These are phyloP conservation scores for Arthrobotrys megalospora DNA, from an alignment of 2,329 filamentous ascomycete genomes.

Conservation along the genomic window DNA sequence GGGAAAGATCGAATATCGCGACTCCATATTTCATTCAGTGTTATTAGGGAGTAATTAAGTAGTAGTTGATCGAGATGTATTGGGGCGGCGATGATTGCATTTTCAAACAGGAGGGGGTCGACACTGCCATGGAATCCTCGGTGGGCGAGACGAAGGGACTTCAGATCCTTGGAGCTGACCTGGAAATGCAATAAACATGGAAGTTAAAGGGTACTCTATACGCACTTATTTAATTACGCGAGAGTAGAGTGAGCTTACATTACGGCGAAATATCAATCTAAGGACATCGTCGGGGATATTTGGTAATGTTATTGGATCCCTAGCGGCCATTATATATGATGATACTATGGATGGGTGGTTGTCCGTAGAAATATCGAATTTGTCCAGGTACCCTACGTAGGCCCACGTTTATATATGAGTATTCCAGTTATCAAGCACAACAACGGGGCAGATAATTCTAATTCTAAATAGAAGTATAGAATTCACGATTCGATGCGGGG, in stretches of 20 bases:
- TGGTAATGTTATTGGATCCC: not conserved
- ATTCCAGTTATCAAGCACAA: too few species aligned
- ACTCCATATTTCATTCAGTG: not conserved
- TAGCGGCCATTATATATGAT: not conserved
- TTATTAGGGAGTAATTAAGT: not conserved
- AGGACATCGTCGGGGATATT: slow-evolving; percentile 13
- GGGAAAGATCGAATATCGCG: not conserved
- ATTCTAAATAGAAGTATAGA: too few species aligned
- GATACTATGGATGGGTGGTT: not conserved
- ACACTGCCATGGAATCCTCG: not conserved
- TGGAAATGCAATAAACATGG: not conserved
- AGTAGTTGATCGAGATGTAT: not conserved
- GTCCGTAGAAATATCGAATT: too few species aligned
- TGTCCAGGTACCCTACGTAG: too few species aligned
- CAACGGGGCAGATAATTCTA: too few species aligned
- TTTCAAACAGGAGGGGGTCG: slow-evolving; percentile 18
- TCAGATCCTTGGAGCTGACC: slow-evolving; percentile 6
- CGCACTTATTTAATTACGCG: too few species aligned
- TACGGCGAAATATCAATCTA: not conserved
- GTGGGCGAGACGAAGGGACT: slow-evolving; percentile 6
- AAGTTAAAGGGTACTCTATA: too few species aligned
- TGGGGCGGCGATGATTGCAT: not conserved
- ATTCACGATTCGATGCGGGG: too few species aligned
- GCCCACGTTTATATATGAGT: too few species aligned
- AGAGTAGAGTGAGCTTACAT: not conserved